Conservation (phyloP, 192 early-diverging fungal genomes). For the Martensiomyces pterosporus region DNA sequence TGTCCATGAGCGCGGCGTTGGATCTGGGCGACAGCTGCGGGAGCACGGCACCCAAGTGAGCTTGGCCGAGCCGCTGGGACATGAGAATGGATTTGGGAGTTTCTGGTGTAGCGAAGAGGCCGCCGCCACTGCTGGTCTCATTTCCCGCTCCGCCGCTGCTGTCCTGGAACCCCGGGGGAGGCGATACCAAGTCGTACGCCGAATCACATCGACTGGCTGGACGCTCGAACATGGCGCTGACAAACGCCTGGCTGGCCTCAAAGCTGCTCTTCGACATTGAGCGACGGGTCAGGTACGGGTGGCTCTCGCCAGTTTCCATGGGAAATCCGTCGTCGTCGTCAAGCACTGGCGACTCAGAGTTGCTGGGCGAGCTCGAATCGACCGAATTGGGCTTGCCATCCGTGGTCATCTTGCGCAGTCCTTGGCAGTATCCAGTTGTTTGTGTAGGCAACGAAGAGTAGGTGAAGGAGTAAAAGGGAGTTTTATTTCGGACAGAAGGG, state of each 20-base stretch:
- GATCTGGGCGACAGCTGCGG: slow-evolving; percentile 37
- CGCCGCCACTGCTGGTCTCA: not conserved
- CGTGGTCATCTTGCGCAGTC: not conserved
- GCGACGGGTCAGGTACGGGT: slow-evolving; percentile 25
- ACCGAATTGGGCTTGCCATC: not conserved
- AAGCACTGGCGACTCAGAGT: not conserved
- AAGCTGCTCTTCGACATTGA: slow-evolving; percentile 30
- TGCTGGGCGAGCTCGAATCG: not conserved
- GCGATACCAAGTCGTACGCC: not conserved
- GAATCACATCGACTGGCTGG: not conserved
- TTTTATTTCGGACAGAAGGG: too few relatives aligned
- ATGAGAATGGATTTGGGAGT: slow-evolving; percentile 41
- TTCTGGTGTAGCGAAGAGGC: not conserved
- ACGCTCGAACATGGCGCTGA: slow-evolving; percentile 32
- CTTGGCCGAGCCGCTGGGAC: slow-evolving; percentile 41
- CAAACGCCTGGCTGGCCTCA: slow-evolving; percentile 32
- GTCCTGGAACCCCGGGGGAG: not conserved
- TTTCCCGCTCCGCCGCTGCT: not conserved
- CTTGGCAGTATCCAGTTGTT: not conserved
- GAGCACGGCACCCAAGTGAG: slow-evolving; percentile 35
- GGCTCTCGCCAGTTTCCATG: not conserved
- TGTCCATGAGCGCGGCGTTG: slow-evolving; percentile 4
- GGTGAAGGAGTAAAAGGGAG: not conserved
- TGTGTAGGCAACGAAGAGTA: too few relatives aligned
- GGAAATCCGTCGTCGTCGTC: not conserved